Conservation (phyloP, 2,329 filamentous ascomycete genomes). For the Fusarium heterosporum region DNA sequence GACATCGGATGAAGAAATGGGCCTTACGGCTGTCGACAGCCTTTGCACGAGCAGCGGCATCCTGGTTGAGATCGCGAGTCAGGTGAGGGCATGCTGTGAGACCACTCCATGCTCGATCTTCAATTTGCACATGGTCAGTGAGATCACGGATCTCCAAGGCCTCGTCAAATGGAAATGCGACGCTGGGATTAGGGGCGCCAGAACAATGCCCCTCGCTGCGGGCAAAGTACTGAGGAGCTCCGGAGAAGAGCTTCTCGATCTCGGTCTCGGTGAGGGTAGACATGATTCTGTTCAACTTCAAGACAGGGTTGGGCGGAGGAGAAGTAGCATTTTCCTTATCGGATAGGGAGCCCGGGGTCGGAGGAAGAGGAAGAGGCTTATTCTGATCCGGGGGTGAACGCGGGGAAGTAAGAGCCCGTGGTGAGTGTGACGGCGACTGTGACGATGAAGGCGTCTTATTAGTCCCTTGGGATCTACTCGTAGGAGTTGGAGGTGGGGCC, state of each 20-base stretch:
- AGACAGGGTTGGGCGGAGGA: constrained; percentile 55
- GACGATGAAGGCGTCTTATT: constrained; percentile 37
- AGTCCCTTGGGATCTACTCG: constrained; percentile 28
- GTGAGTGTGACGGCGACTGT: constrained; percentile 44
- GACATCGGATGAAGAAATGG: constrained; percentile 69
- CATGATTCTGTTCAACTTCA: constrained; percentile 70
- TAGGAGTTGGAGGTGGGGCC: constrained; percentile 39
- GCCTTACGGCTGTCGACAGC: constrained; percentile 60
- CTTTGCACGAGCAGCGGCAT: constrained; percentile 57
- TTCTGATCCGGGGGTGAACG: constrained; percentile 61
- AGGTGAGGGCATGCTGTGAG: constrained; percentile 74
- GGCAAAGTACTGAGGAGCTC: constrained; percentile 78
- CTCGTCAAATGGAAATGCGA: constrained; percentile 76
- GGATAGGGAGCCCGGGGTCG: constrained; percentile 54
- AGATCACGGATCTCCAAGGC: constrained; percentile 70
- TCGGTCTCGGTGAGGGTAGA: constrained; percentile 68
- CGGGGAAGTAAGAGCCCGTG: constrained; percentile 47
- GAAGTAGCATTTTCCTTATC: constrained; percentile 40
- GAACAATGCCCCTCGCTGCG: constrained; percentile 69
- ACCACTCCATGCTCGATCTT: constrained; percentile 71
- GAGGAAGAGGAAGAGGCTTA: constrained; percentile 68
- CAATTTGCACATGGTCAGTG: constrained; percentile 72
- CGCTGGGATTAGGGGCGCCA: constrained; percentile 70
- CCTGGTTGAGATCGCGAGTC: constrained; percentile 62
- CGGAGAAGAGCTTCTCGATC: constrained; percentile 77